Conservation (phyloP, 495 filamentous ascomycete genomes). For the Schizothecium vesticola region DNA sequence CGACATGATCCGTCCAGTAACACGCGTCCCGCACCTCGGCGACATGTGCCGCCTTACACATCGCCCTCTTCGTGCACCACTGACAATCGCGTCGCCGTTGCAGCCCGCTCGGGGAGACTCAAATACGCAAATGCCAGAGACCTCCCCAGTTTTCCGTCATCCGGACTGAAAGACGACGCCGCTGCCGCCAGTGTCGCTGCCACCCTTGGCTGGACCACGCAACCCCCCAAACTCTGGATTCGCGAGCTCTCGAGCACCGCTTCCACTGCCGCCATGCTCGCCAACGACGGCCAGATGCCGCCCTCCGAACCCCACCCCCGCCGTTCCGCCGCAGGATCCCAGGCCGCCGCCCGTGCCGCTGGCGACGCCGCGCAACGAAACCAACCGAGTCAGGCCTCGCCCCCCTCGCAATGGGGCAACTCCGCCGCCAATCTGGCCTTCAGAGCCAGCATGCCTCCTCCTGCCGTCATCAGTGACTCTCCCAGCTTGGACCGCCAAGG, state of each 20-base stretch:
- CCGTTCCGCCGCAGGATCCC: slow-evolving; percentile 57
- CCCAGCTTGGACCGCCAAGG: slow-evolving; percentile 37
- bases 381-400: slow-evolving; percentile 36
- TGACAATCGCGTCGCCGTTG: not conserved
- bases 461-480: not conserved
- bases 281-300: slow-evolving; percentile 60
- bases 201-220: slow-evolving; percentile 63
- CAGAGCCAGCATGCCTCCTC: slow-evolving; percentile 21
- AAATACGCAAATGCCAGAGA: slow-evolving; percentile 64
- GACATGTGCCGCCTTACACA: slow-evolving; percentile 17
- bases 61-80: not conserved
- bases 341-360: slow-evolving; percentile 63
- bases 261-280: slow-evolving; percentile 61
- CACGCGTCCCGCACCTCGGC: not conserved
- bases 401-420: slow-evolving; percentile 46
- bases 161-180: slow-evolving; percentile 56
- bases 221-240: slow-evolving; percentile 55
- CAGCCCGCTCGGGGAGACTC: slow-evolving; percentile 48
- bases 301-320: slow-evolving; percentile 47
- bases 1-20: slow-evolving; percentile 5
- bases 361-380: slow-evolving; percentile 54
- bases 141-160: slow-evolving; percentile 60
- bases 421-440: slow-evolving; percentile 57
- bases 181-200: slow-evolving; percentile 70
- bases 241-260: slow-evolving; percentile 52